Evolutionary conservation across 441 rosid genomes (phyloP).

Genomic region (Corymbia citriodora): DNA sequence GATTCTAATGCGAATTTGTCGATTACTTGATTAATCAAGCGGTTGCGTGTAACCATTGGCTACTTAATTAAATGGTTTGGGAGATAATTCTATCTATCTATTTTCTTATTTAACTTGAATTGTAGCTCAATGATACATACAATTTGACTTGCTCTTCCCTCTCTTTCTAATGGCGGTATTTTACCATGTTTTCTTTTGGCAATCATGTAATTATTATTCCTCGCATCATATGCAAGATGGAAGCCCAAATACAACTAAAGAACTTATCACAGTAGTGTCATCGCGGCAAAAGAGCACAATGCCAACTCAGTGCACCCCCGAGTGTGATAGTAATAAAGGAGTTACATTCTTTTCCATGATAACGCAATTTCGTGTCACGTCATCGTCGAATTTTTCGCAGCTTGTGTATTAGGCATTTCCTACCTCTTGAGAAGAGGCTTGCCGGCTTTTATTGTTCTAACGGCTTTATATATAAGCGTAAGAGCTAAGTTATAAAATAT

Average conservation of each 20-base stretch:
- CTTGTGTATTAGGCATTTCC: no score
- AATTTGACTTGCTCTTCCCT: neutral
- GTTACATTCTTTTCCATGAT: no score
- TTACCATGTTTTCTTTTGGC: neutral
- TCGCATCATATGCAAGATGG: no score
- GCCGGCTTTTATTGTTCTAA: no score
- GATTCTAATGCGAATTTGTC: neutral
- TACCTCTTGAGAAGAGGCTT: no score
- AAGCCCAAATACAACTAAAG: no score
- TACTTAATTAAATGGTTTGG: conserved; percentile 1
- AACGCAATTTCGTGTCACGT: no score
- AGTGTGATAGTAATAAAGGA: neutral
- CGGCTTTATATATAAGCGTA: no score
- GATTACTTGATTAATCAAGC: neutral
- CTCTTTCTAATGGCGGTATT: neutral
- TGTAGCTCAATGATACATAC: neutral
- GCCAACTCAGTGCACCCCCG: no score
- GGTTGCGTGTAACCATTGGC: conserved; percentile 7
- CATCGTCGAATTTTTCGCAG: no score
- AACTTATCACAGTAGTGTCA: neutral
- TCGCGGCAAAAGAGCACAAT: neutral
- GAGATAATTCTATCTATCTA: neutral
- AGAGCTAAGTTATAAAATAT: no score
- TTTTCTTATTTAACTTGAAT: neutral
- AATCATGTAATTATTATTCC: neutral